Percentiles rank a stretch among this genome's conserved stretches.
Conservation (phyloP, 108 stramenopile species). For the Skeletonema costatum region DNA sequence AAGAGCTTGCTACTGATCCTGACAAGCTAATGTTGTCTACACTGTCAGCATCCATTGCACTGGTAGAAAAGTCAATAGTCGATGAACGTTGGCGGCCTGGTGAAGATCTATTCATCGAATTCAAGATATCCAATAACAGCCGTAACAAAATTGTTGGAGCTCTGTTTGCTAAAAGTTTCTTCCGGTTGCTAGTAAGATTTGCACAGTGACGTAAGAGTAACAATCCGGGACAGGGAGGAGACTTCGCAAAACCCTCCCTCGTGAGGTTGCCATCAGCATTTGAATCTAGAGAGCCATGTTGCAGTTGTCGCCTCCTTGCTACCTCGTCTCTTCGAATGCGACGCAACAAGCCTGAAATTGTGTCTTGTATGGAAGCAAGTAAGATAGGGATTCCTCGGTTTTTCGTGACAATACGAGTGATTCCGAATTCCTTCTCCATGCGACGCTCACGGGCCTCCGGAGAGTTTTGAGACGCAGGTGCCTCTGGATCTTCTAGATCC, state of each 20-base stretch:
- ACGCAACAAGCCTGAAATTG: conserved; percentile 56
- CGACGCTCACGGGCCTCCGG: conserved; percentile 51
- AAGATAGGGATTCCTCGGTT: conserved; percentile 62
- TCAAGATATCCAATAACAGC: conserved; percentile 76
- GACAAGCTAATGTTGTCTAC: not conserved
- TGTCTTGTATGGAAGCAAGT: conserved; percentile 59
- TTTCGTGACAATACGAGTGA: conserved; percentile 61
- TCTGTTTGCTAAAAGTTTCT: conserved; percentile 66
- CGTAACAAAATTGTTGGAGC: conserved; percentile 81
- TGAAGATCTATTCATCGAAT: conserved; percentile 66
- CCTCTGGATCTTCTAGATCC: conserved; percentile 76
- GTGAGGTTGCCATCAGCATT: conserved; percentile 41
- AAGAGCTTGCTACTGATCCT: conserved; percentile 38
- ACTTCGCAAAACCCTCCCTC: conserved; percentile 54
- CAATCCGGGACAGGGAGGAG: conserved; percentile 65
- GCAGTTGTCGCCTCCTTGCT: conserved; percentile 1
- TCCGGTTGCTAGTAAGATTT: conserved; percentile 69
- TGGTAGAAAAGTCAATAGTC: conserved; percentile 2
- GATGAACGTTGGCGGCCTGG: conserved; percentile 20
- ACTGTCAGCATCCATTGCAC: conserved; percentile 28
- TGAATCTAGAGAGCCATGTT: not conserved
- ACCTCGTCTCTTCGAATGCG: conserved; percentile 78
- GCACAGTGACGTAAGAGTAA: conserved; percentile 64
- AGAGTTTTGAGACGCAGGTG: conserved; percentile 32
- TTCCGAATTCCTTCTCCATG: conserved; percentile 82